Evolutionary conservation across 179 eudicot species (phyloP), one percentile per base, ranked within the genome.

Genomic region (Heliamphora pulchella): DNA sequence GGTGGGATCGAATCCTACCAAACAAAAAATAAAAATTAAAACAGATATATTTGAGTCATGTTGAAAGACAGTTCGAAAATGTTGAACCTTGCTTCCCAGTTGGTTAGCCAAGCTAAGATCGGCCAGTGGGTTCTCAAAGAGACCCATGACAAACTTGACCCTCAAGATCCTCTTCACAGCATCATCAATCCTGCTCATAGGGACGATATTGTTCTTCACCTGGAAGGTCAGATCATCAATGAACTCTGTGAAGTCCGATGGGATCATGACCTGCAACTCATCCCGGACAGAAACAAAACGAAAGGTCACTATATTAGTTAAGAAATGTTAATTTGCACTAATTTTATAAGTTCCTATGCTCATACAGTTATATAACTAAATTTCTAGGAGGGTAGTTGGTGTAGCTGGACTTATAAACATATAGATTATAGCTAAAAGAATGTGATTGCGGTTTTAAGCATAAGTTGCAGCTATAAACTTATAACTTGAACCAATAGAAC

Each of bases 111-210:
- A 58, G 81, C 77, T 80, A 11, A 20, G 50, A 79, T 86, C 88
- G 72, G 84, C 84, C 81, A 86, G 10, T 18, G 88, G 88, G n/a
- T 86, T 64, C 82, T 86, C 88, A 59, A 86, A 86, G 17, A 83
- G 81, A 1, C 88, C 86, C 82, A 81, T 67, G 57, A 76, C 66
- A 53, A 92, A 90, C 55, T 92, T 92, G 18, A 92, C 94, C 66
- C 94, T 80, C 64, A 92, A 80, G 77, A 92, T 92, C 82, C 97
- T 86, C 77, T 77, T 79, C 17, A 91, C 97, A 50, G 97, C 97
- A 86, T 92, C 95, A 50, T 92, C 89, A 31, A 92, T 92, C 82
- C 97, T 87, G 86, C 87, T 89, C 92, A 92, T 88, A 46, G 94
- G 90, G 79, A 92, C 81, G 59, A 87, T 10, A 1, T 86, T 85